These are phyloP conservation scores for Colletotrichum sp. DNA, from an alignment of 2,329 filamentous ascomycete species.

Conservation along the genomic window DNA sequence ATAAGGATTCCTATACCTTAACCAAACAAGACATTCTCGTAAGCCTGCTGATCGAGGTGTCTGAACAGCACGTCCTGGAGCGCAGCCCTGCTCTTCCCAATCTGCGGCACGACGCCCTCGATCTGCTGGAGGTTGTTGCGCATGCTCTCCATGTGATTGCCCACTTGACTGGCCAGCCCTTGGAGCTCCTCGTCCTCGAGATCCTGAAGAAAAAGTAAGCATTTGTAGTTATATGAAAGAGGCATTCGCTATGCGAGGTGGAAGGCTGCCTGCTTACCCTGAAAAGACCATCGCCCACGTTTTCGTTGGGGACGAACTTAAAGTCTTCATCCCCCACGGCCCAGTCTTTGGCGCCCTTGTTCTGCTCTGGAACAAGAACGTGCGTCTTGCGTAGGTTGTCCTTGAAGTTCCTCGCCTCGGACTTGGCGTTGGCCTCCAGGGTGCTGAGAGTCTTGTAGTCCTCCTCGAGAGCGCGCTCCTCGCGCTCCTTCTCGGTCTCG, in stretches of 20 bases:
- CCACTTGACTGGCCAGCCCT: slow-evolving; percentile 52
- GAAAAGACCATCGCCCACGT: slow-evolving; percentile 28
- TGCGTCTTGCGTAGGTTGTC: slow-evolving; percentile 55
- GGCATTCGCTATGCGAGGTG: accelerated
- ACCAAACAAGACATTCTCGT: slow-evolving; percentile 55
- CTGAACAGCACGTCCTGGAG: slow-evolving; percentile 53
- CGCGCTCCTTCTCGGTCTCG: slow-evolving; percentile 58
- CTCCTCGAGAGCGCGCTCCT: slow-evolving; percentile 59
- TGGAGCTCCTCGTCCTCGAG: slow-evolving; percentile 48
- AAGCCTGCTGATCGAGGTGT: slow-evolving; percentile 48
- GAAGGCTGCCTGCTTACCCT: slow-evolving; percentile 27
- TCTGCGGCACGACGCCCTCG: slow-evolving; percentile 54
- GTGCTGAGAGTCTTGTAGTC: slow-evolving; percentile 57
- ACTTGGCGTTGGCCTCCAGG: slow-evolving; percentile 62
- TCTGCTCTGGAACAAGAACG: slow-evolving; percentile 49
- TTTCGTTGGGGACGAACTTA: slow-evolving; percentile 21
- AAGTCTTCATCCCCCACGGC: background rate
- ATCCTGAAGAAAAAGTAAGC: slow-evolving; percentile 30
- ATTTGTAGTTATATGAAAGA: background rate
- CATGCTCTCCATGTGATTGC: slow-evolving; percentile 62
- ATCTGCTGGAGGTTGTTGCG: slow-evolving; percentile 58
- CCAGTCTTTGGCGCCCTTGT: slow-evolving; percentile 3
- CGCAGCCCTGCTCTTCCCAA: slow-evolving; percentile 52
- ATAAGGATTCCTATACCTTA: background rate
- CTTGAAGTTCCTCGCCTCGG: slow-evolving; percentile 56